Base-by-base conservation (phyloP, 352 stramenopile species). In the Pythium aristosporum region DNA sequence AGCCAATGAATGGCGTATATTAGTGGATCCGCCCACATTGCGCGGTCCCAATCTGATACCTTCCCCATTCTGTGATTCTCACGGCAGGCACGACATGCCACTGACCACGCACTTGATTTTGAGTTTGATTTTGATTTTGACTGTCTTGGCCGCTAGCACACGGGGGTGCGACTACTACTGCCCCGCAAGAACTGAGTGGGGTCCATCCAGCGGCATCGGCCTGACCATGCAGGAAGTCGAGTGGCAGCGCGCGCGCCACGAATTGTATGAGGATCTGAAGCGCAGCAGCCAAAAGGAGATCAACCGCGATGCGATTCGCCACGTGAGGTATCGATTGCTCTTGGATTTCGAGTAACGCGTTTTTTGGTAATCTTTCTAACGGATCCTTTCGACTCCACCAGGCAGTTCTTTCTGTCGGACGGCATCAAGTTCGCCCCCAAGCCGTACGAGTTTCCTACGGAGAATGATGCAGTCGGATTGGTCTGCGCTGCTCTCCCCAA, bases 401-500 rank as follows among this genome's bases (percentile, higher is more conserved):
- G 66, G 8, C 28, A 57, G 46, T 68, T 61, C 56, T 73, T 73
- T 56, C 15, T 55, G 3, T 62, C 48, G 34, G 25, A 59, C 3
- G 78, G 77, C 9, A 25, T 6, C 39, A 72, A 74, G 39, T 79
- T 87, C 48, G 57, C 68, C 23, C 76, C 75, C 32, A 81, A 82
- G 71, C 70, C 72, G 36, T 88, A 87, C 61, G 50, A 60, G n/a
- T 72, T 90, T 25, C 68, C 72, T 0, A 76, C 21, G 2, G 69
- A 80, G 16, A 72, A 71, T 30, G 79, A 90, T 50, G 67, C 64
- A 3, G 75, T 90, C 2, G 72, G 65, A 2, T 68, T 90, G 6
- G 79, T 88, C 25, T 82, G 72, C 21, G 81, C 74, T 0, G 72
- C 73, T 47, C 74, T 87, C 15, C 77, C 79, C 2, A 13, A 20